A percentile compares a stretch with the other conserved stretches of the same genome.
Conservation (phyloP, 345 rosid species). For the Hypericum androsaemum region DNA sequence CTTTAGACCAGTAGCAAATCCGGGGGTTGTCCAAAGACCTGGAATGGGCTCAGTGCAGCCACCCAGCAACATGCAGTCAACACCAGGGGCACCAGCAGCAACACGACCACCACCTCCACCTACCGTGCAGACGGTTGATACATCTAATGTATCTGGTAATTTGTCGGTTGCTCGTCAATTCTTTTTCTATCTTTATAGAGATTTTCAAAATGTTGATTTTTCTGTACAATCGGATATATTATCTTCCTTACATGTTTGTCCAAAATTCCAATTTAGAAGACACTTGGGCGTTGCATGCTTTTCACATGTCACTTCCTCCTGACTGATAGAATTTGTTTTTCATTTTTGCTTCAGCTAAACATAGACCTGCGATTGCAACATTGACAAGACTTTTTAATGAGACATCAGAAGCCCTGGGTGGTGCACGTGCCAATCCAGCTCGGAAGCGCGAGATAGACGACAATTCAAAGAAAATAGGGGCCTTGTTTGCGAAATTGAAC, state of each 20-base stretch:
- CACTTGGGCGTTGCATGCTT: no score
- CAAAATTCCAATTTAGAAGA: no score
- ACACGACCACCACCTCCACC: slow-evolving; percentile 70
- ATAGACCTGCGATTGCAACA: slow-evolving; percentile 59
- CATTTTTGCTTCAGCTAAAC: slow-evolving; percentile 48
- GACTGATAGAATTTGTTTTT: slow-evolving; percentile 5
- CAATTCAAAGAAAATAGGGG: slow-evolving; percentile 83
- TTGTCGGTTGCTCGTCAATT: background rate
- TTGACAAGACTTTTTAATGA: slow-evolving; percentile 86
- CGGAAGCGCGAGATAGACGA: slow-evolving; percentile 96
- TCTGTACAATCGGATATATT: no score
- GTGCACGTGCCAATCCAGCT: slow-evolving; percentile 78
- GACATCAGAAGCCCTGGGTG: slow-evolving; percentile 94
- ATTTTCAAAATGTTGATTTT: no score
- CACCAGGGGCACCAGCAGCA: slow-evolving; percentile 43
- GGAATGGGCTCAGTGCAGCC: slow-evolving; percentile 60
- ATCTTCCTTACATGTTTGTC: no score
- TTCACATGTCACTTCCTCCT: background rate
- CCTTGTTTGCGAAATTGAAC: slow-evolving; percentile 84
- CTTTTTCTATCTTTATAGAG: background rate
- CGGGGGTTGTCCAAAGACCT: slow-evolving; percentile 62
- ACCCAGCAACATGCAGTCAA: slow-evolving; percentile 51
- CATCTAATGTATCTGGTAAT: slow-evolving; percentile 77
- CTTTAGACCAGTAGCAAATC: slow-evolving; percentile 50
- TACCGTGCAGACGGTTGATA: slow-evolving; percentile 85